Percentiles rank a stretch among this genome's conserved stretches.
Evolutionary conservation across 2,329 filamentous ascomycete species (phyloP).

Genomic region (Reticulascus tulasneorum): DNA sequence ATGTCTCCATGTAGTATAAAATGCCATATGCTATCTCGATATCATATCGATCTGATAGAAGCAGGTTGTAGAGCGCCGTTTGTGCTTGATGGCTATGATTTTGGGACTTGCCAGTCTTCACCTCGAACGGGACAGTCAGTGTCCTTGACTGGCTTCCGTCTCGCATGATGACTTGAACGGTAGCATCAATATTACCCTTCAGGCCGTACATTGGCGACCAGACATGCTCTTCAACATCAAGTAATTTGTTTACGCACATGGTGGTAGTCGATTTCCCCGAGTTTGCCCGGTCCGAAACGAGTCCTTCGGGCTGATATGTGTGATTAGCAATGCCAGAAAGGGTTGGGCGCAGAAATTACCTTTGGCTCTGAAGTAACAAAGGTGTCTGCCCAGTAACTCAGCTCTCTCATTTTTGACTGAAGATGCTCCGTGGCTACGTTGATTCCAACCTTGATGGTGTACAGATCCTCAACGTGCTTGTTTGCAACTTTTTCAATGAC

Average conservation of each 20-base stretch:
- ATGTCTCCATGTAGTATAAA: constrained; percentile 91
- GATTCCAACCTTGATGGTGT: constrained; percentile 75
- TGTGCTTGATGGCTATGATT: constrained; percentile 85
- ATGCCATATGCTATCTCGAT: constrained; percentile 86
- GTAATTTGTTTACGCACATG: constrained; percentile 86
- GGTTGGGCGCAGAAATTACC: constrained; percentile 35
- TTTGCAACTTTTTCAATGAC: constrained; percentile 67
- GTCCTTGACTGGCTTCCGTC: constrained; percentile 64
- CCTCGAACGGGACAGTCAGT: constrained; percentile 85
- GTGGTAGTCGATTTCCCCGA: constrained; percentile 67
- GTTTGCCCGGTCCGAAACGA: constrained; percentile 11
- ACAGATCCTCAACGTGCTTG: constrained; percentile 82
- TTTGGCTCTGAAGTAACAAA: constrained; percentile 73
- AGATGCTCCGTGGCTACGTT: constrained; percentile 74
- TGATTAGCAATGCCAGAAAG: constrained; percentile 18
- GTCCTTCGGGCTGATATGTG: constrained; percentile 14
- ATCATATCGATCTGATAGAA: constrained; percentile 93
- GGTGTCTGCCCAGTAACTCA: constrained; percentile 76
- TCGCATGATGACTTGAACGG: constrained; percentile 79
- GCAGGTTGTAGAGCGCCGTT: constrained; percentile 87
- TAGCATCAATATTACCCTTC: constrained; percentile 97
- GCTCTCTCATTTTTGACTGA: constrained; percentile 74
- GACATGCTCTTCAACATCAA: constrained; percentile 95
- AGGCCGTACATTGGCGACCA: constrained; percentile 98
- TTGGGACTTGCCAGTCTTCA: constrained; percentile 88